Percentiles rank a stretch among this genome's conserved stretches.
Evolutionary conservation across 192 early-diverging fungal genomes (phyloP).

Genomic region (Linnemannia elongata): DNA sequence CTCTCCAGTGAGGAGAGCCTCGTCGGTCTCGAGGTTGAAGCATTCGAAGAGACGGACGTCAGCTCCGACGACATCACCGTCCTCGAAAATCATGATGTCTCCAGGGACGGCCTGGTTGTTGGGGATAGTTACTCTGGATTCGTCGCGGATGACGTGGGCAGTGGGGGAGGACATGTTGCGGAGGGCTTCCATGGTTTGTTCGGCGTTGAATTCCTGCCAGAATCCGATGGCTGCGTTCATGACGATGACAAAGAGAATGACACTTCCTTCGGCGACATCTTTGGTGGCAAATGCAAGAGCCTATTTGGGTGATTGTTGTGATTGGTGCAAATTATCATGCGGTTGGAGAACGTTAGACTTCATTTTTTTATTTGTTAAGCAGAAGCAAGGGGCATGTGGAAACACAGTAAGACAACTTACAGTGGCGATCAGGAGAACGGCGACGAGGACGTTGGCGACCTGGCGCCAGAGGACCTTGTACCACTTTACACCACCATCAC

Average conservation of each 20-base stretch:
- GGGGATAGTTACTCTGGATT: constrained; percentile 77
- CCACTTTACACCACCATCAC: constrained; percentile 75
- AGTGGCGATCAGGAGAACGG: constrained; percentile 75
- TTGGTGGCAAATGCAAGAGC: constrained; percentile 74
- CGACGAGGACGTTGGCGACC: constrained; percentile 74
- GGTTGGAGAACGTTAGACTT: background rate
- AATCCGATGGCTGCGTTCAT: constrained; percentile 94
- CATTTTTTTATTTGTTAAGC: background rate
- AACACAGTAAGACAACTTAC: constrained; percentile 21
- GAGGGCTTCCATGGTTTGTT: constrained; percentile 94
- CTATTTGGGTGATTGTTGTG: background rate
- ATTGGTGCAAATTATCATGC: background rate
- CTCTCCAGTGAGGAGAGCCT: constrained; percentile 95
- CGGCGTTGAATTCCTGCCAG: constrained; percentile 93
- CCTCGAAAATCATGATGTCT: constrained; percentile 92
- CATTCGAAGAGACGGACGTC: constrained; percentile 88
- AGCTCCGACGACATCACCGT: constrained; percentile 94
- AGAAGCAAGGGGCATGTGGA: background rate
- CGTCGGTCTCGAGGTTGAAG: constrained; percentile 93
- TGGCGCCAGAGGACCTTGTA: constrained; percentile 74
- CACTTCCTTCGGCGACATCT: constrained; percentile 80
- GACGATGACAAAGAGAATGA: constrained; percentile 83
- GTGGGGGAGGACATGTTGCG: constrained; percentile 90
- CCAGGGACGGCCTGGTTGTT: constrained; percentile 86
- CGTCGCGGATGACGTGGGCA: constrained; percentile 88